These are phyloP conservation scores for Cyclanthera cordifolia DNA, from an alignment of 306 rosid species.

Conservation along the genomic window DNA sequence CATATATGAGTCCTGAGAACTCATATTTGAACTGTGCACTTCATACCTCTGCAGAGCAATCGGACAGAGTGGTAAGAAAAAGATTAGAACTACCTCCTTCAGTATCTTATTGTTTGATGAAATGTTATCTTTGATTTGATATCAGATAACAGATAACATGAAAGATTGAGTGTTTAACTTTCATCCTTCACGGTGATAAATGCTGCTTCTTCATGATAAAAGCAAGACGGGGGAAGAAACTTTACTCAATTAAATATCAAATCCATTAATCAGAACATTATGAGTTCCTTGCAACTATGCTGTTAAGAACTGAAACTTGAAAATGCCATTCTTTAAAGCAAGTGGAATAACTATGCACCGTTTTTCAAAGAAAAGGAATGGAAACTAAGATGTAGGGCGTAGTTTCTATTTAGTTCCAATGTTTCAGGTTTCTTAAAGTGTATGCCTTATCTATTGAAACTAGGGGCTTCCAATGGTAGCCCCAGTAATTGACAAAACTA, in stretches of 20 bases:
- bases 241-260: neutral
- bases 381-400: too few relatives aligned
- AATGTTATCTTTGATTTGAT: neutral
- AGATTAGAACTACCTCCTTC: neutral
- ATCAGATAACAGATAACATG: neutral
- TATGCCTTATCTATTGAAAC: too few relatives aligned
- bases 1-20: constrained; percentile 45
- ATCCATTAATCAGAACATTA: neutral
- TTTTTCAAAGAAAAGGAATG: too few relatives aligned
- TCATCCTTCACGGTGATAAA: neutral
- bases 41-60: constrained; percentile 50
- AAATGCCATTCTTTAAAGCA: neutral
- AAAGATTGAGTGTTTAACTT: neutral
- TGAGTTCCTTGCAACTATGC: constrained; percentile 4
- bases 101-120: neutral
- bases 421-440: too few relatives aligned
- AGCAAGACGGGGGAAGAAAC: neutral
- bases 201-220: neutral
- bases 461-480: too few relatives aligned
- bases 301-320: constrained; percentile 3
- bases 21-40: constrained; percentile 36
- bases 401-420: too few relatives aligned
- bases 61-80: constrained; percentile 10
- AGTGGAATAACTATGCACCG: neutral
- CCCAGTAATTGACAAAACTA: too few relatives aligned